Evolutionary conservation across 352 stramenopile genomes (phyloP), one percentile per base, ranked within the genome.

Genomic region (Phytophthora multivora): DNA sequence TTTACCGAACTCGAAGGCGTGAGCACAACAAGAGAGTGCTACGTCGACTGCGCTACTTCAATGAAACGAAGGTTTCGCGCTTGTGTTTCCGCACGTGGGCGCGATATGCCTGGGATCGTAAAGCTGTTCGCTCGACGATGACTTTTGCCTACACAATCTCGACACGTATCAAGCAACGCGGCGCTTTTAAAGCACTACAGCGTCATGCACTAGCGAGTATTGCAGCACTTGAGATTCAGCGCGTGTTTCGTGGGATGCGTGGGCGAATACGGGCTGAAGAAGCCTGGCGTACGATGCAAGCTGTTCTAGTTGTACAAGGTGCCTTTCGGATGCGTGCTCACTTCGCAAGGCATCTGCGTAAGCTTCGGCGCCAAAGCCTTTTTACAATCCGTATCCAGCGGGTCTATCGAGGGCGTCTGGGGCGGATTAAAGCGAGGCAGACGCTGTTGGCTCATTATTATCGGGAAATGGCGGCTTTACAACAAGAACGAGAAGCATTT

Each of bases 241-340:
- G 80, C 4, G 65, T 80, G 16, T 79, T 77, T 53, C 80, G 83
- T 8, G 80, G 83, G 4, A 75, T 79, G 53, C 42, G 60, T 4
- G 80, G 77, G 0, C 63, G 83, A 12, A 64, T 70, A 6, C 25
- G 57, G 6, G 78, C 78, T 4, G 56, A 71, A 15, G 61, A 71
- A 8, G 54, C 71, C 19, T 73, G 63, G 59, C 50, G 21, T 18
- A 66, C 74, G 16, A 63, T 91, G 1, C 78, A 90, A 59, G 80
- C 80, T 13, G 79, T 63, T 2, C 51, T 89, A 38, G 54, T 46
- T 59, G 80, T 91, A 25, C 83, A 91, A 56, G 75, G 80, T 18
- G 80, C 83, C 4, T 86, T 84, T 64, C 83, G 83, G 11, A 83
- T 83, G 70, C 83, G 80, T 10, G 81, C 76, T 38, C 69, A 90